Base-by-base conservation (phyloP, 2,329 filamentous ascomycete genomes). In the Didymosphaeria variabile region DNA sequence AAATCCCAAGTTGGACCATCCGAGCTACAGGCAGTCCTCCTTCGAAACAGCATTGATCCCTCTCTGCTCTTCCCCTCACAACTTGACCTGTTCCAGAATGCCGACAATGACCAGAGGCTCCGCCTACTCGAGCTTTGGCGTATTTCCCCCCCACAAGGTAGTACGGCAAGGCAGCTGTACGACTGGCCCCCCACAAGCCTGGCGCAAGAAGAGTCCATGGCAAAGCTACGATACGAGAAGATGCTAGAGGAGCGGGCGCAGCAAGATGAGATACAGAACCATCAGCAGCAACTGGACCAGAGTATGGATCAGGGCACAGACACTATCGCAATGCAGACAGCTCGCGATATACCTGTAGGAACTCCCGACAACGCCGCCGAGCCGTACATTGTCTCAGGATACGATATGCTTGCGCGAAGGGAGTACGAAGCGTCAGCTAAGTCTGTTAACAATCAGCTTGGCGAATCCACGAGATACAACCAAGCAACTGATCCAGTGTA, bases 81-180 rank as follows among this genome's bases (percentile, higher is more conserved):
- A 76, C 79, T 94, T 55, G 86, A 91, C 61, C 87, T 97, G 44
- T 96, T 97, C 83, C 87, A 87, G 67, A 88, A 89, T 63, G 92
- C 92, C 55, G 89, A 91, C 59, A 81, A 86, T 26, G 84, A 89
- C 46, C 92, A 97, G 77, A 88, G 90, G 71, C 80, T 89, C 59
- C 87, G 92, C 23, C 84, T 97, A 17, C 83, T 97, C 42, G 90
- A 97, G 76, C 87, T 97, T 17, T 97, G 93, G 93, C 89, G 88
- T 61, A 92, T 94, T 67, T 92, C 88, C 60, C 91, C 91, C 23
- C 91, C 91, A 0, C 63, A 71, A 38, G 74, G 76, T n/a, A 68
- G 73, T 29, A 69, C 75, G 44, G 78, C 79, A 12, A 62, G 74
- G 66, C 71, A 77, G 65, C 62, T 81, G 77, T 60, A 82, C 58